Base-by-base conservation (phyloP, 2,329 filamentous ascomycete genomes). In the Fusarium sp. region DNA sequence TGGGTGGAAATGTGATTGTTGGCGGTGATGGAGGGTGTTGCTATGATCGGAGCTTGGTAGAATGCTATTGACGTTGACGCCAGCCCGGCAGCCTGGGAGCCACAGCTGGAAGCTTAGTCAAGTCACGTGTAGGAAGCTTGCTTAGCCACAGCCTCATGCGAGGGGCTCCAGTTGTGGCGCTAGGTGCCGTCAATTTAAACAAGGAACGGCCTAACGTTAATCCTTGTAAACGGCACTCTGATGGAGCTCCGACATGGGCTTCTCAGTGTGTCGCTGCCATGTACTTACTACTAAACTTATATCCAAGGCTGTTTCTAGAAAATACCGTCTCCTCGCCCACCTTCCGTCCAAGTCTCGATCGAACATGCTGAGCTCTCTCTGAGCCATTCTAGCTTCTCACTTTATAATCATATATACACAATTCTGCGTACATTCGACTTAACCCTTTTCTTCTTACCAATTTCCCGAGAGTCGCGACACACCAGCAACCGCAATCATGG, bases 61-160 rank as follows among this genome's bases (percentile, higher is more conserved):
- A 53, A 73, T 72, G 68, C 62, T 70, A 66, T 74, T 72, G 71
- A 71, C 74, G 77, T 80, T 77, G 77, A 78, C 77, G 77, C 73
- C 76, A 78, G 73, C 71, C 69, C 76, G 76, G 77, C 67, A 79
- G 75, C 76, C 77, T 77, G 58, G 74, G 74, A 75, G 73, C 70
- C 71, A 76, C 67, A 75, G 68, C 68, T 69, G 10, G 25, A 10
- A 72, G 75, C 75, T 77, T 74, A 76, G 72, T 76, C 62, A 76
- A 43, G 63, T 76, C 74, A 76, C 74, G 75, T 76, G 75, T 12
- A 3, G 0, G 2, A 3, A 32, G 18, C 27, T 62, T 22, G 3
- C 16, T 66, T 74, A 74, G 74, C 48, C 48, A 65, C 41, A 22
- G 32, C 56, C 38, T 47, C 34, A 45, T 65, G 47, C 38, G 62